A percentile compares a stretch with the other conserved stretches of the same genome.
Conservation (phyloP, 2,329 filamentous ascomycete genomes). For the Massarina eburnea region DNA sequence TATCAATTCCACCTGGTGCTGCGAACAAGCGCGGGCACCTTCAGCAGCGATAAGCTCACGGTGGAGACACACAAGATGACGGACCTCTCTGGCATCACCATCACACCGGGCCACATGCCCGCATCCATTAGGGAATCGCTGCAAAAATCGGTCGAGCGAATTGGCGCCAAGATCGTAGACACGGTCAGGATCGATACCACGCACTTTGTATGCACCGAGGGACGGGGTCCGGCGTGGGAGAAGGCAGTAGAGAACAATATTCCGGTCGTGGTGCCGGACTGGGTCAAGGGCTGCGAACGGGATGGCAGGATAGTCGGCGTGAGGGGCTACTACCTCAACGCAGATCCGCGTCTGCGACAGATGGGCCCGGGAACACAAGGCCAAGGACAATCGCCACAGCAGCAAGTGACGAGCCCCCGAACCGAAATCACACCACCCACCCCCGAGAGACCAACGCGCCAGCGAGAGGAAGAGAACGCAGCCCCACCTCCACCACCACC, state of each 20-base stretch:
- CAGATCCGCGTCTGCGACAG: conserved; percentile 66
- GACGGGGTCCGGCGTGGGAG: conserved; percentile 87
- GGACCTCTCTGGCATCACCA: conserved; percentile 90
- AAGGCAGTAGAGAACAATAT: conserved; percentile 98
- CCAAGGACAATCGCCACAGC: conserved; percentile 26
- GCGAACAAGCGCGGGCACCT: conserved; percentile 86
- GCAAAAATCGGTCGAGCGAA: conserved; percentile 74
- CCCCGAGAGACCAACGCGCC: conserved; percentile 44
- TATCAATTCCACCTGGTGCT: conserved; percentile 94
- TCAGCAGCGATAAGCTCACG: conserved; percentile 76
- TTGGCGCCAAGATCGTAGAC: conserved; percentile 90
- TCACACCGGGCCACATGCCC: conserved; percentile 86
- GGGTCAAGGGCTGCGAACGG: conserved; percentile 94
- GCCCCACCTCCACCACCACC: conserved; percentile 38
- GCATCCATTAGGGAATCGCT: conserved; percentile 71
- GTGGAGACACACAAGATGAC: conserved; percentile 99
- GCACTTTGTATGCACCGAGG: conserved; percentile 96
- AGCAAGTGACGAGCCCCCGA: conserved; percentile 44
- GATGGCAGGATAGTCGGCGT: conserved; percentile 92
- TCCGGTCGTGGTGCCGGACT: conserved; percentile 93
- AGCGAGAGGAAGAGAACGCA: conserved; percentile 23
- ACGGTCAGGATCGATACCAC: conserved; percentile 94
- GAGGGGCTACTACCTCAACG: conserved; percentile 93
- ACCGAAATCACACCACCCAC: conserved; percentile 56
- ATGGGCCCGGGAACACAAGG: conserved; percentile 43